Base-by-base conservation (phyloP, 169 alveolate genomes). In the Theileria sp. region DNA sequence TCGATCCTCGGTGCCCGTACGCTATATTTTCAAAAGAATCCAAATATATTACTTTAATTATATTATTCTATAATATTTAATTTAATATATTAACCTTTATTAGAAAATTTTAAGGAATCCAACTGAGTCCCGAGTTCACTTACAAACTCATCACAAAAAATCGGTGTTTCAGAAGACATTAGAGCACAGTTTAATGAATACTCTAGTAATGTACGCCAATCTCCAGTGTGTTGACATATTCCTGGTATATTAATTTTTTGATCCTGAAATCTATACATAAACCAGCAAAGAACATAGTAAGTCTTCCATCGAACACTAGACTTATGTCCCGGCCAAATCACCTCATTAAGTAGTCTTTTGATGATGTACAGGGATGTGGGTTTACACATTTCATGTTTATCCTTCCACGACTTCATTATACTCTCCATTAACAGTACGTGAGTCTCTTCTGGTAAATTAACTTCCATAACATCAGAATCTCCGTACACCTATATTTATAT, bases 1-100 rank as follows among this genome's bases (percentile, higher is more conserved):
- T 92, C 95, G 96, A 92, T 87, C 95, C 95, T 92, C 94, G 96
- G 95, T 89, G 94, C 90, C 82, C 90, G 90, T 84, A 84, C 67
- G 44, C 54, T 44, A 61, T 44, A 44, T 44, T 44, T 28, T 13
- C n/a, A 26, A 3, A 4, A 61, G 50, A 13, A 61, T 12, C n/a
- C 69, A 61, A 26, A 61, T 61, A 61, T 61, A 1, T 30, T 4
- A 61, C 0, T 26, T 30, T 10, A 13, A 44, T 44, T 49, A 21
- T 51, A 71, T 50, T 21, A 38, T 38, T 5, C 12, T 32, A 66
- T 32, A 66, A 9, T 66, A 9, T 66, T 66, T 3, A 34, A 19
- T 32, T 34, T 25, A 66, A 38, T 66, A 38, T 25, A 15, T 25
- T 66, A 38, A 17, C 25, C 13, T 7, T 66, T 34, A 66, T 19